Conservation (phyloP, 2,329 filamentous ascomycete species). For the Pseudovirgaria hyperparasitica region DNA sequence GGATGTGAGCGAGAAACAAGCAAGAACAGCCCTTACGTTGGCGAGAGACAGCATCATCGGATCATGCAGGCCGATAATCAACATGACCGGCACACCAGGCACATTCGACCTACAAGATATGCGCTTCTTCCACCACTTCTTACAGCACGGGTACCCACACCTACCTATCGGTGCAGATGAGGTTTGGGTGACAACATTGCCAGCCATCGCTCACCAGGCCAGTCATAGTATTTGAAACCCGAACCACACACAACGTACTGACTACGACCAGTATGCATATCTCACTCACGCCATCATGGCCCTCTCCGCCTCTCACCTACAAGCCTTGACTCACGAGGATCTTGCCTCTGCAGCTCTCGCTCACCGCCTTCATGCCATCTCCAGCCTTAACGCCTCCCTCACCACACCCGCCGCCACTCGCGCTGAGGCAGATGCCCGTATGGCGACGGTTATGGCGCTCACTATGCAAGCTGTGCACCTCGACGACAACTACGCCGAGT, state of each 20-base stretch:
- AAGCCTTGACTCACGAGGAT: constrained; percentile 33
- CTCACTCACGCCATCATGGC: constrained; percentile 61
- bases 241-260: constrained; percentile 4
- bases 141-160: constrained; percentile 48
- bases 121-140: constrained; percentile 57
- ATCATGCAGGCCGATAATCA: too few species aligned
- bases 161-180: constrained; percentile 52
- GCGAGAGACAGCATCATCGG: too few species aligned
- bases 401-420: constrained; percentile 19
- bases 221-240: constrained; percentile 11
- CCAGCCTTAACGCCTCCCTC: constrained; percentile 26
- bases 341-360: constrained; percentile 46
- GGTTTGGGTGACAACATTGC: constrained; percentile 55
- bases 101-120: constrained; percentile 52
- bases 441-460: constrained; percentile 23
- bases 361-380: constrained; percentile 54
- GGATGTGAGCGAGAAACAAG: too few species aligned
- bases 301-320: constrained; percentile 53
- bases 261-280: constrained; percentile 43
- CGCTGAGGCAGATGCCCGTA: constrained; percentile 22
- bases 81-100: too few species aligned
- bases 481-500: constrained; percentile 23
- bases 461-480: constrained; percentile 26
- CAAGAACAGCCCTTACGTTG: too few species aligned
- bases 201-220: constrained; percentile 54